Conservation (phyloP, 1,139 yeast species). For the Dujonia santamariae region DNA sequence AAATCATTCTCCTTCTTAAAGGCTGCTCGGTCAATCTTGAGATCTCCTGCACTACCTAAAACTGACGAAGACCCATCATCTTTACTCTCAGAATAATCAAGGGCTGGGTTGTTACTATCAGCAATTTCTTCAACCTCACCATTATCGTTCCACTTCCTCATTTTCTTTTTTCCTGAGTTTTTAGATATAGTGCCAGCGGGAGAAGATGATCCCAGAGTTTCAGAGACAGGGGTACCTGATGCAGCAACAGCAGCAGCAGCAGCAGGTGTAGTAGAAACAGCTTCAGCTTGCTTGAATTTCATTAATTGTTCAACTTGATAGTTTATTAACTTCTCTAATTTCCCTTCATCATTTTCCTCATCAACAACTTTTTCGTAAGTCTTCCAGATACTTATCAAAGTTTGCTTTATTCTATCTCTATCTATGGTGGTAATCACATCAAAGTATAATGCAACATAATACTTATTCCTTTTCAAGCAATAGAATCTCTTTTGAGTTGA, state of each 20-base stretch:
- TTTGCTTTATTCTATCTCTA: slow-evolving; percentile 34
- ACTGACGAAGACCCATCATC: slow-evolving; percentile 39
- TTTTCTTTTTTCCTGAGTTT: slow-evolving; percentile 28
- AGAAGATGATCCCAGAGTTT: slow-evolving; percentile 4
- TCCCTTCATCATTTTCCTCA: slow-evolving; percentile 16
- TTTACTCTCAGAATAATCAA: slow-evolving; percentile 34
- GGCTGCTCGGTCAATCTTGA: slow-evolving; percentile 29
- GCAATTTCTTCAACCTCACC: slow-evolving; percentile 30
- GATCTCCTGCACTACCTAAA: slow-evolving; percentile 29
- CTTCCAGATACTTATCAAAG: slow-evolving; percentile 34
- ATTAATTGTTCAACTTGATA: slow-evolving; percentile 38
- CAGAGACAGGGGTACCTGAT: slow-evolving; percentile 3
- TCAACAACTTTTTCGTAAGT: slow-evolving; percentile 30
- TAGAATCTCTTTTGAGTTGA: slow-evolving; percentile 37
- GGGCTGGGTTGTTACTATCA: slow-evolving; percentile 15
- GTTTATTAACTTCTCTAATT: slow-evolving; percentile 35
- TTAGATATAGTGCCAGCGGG: slow-evolving; percentile 15
- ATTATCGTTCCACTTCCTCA: slow-evolving; percentile 46
- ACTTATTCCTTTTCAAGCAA: slow-evolving; percentile 24
- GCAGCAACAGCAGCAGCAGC: slow-evolving; percentile 8
- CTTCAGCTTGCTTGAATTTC: slow-evolving; percentile 23
- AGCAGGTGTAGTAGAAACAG: slow-evolving; percentile 6
- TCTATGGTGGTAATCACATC: slow-evolving; percentile 42
- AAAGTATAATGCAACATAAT: slow-evolving; percentile 38
- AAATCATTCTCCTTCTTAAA: slow-evolving; percentile 39